Conservation (phyloP, 2,329 filamentous ascomycete genomes). For the Chaetomium strumarium region DNA sequence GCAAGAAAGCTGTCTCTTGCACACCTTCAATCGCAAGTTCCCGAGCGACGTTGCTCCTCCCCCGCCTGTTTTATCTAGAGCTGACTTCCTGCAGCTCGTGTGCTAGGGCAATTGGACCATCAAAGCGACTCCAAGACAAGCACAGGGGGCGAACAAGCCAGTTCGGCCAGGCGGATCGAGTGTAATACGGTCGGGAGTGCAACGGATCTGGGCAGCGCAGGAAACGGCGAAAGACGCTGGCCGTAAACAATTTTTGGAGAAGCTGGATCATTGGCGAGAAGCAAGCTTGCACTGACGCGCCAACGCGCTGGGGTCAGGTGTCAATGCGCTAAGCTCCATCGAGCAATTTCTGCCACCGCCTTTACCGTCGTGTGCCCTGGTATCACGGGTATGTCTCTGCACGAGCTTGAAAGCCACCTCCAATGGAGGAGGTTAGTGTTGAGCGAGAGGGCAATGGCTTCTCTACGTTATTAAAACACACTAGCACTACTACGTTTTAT, state of each 20-base stretch:
- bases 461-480: no score
- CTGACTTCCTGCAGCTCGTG: conserved; percentile 10
- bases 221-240: conserved; percentile 20
- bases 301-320: conserved; percentile 20
- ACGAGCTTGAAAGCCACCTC: no score
- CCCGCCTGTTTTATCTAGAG: conserved; percentile 10
- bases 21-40: background rate
- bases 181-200: conserved; percentile 4
- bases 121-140: conserved; percentile 2
- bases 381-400: no score
- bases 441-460: no score
- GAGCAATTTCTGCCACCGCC: conserved; percentile 17
- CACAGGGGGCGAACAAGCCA: conserved; percentile 4
- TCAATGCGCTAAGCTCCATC: conserved; percentile 18
- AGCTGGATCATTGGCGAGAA: conserved; percentile 22
- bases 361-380: background rate
- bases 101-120: conserved; percentile 16
- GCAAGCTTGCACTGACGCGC: conserved; percentile 15
- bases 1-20: background rate
- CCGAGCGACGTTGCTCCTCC: background rate
- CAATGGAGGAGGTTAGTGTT: no score
- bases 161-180: background rate
- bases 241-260: conserved; percentile 31
- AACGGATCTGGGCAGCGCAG: conserved; percentile 7
- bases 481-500: no score